Evolutionary conservation across 1,284 basidiomycete genomes (phyloP).

Genomic region (Malassezia caprae): DNA sequence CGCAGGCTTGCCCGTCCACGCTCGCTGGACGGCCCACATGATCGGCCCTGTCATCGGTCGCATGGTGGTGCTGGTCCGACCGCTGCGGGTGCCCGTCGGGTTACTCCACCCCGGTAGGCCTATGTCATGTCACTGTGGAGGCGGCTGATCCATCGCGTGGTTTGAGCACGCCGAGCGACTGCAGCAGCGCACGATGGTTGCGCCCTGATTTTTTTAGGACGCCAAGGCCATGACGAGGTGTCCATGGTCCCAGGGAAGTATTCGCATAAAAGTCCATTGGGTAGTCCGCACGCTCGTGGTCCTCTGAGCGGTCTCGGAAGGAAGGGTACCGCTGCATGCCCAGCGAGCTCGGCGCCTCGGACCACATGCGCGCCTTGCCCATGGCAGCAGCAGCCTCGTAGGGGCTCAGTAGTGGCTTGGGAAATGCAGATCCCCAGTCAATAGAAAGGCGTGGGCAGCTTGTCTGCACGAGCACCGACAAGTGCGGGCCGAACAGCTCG

Average conservation of each 20-base stretch:
- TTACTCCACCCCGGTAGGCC: background rate
- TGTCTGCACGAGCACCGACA: slow-evolving; percentile 85
- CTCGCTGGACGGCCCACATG: background rate
- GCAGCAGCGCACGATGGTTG: slow-evolving; percentile 33
- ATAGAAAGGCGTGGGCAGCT: slow-evolving; percentile 90
- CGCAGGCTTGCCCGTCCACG: background rate
- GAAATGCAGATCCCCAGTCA: slow-evolving; percentile 80
- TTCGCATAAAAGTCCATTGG: slow-evolving; percentile 95
- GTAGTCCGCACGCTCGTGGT: slow-evolving; percentile 55
- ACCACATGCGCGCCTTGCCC: slow-evolving; percentile 61
- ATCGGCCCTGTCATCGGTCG: background rate
- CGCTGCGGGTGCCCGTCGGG: background rate
- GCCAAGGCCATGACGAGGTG: slow-evolving; percentile 48
- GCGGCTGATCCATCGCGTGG: background rate
- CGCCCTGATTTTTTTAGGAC: slow-evolving; percentile 23
- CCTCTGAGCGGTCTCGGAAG: slow-evolving; percentile 17
- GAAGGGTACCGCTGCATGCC: slow-evolving; percentile 49
- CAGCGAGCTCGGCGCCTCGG: slow-evolving; percentile 23
- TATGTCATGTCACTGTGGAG: slow-evolving; percentile 1
- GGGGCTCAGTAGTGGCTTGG: slow-evolving; percentile 75
- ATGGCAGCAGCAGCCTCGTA: slow-evolving; percentile 87
- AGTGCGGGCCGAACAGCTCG: slow-evolving; percentile 62
- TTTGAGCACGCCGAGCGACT: slow-evolving; percentile 12
- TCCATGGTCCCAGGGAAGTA: slow-evolving; percentile 55
- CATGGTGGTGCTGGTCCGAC: background rate